These are phyloP conservation scores for Salvia miltiorrhiza DNA, from an alignment of 257 asterid species.

Conservation along the genomic window DNA sequence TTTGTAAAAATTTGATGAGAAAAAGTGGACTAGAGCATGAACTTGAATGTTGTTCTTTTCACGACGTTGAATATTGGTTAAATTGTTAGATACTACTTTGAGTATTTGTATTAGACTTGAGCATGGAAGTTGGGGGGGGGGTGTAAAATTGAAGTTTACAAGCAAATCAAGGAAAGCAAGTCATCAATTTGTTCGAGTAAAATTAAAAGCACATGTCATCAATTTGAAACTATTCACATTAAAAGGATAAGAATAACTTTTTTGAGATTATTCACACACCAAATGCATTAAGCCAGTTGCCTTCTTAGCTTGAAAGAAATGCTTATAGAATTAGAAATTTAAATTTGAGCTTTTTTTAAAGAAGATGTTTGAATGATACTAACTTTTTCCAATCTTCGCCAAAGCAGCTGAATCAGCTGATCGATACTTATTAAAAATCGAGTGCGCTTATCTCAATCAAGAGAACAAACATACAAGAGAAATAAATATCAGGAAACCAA, in stretches of 20 bases:
- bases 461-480: neutral
- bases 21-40: no score
- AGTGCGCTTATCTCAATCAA: slow-evolving; percentile 3
- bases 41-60: no score
- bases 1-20: no score
- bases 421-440: neutral
- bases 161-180: no score
- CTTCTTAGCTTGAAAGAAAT: neutral
- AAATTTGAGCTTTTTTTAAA: neutral
- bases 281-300: neutral
- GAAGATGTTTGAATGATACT: neutral
- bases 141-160: no score
- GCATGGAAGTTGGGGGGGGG: no score
- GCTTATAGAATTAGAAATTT: neutral
- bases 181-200: no score
- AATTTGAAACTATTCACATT: no score
- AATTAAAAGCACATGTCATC: no score
- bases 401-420: neutral
- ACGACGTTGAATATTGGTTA: no score
- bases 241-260: neutral
- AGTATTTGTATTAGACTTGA: no score
- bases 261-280: neutral
- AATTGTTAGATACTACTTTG: no score
- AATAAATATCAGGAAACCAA: neutral
- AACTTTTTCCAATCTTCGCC: neutral